Evolutionary conservation across 2,329 filamentous ascomycete genomes (phyloP).

Genomic region (Dactylella cylindrospora): DNA sequence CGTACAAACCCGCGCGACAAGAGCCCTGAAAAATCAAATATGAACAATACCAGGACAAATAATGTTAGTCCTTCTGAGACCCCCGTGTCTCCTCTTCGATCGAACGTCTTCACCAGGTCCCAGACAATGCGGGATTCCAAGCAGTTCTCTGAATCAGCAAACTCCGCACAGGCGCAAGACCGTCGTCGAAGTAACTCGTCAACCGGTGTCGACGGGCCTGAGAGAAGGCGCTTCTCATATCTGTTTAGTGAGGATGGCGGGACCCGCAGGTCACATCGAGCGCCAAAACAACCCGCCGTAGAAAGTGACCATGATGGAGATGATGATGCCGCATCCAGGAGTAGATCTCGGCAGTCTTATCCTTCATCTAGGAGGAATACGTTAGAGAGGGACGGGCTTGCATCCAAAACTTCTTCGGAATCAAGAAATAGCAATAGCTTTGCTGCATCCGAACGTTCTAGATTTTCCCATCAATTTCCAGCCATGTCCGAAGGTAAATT

Average conservation of each 20-base stretch:
- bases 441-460: constrained; percentile 14
- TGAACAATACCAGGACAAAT: constrained; percentile 1
- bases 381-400: constrained; percentile 14
- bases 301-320: constrained; percentile 37
- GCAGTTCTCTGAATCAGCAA: constrained; percentile 6
- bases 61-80: constrained; percentile 13
- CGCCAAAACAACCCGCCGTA: constrained; percentile 10
- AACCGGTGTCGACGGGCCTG: constrained; percentile 14
- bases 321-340: constrained; percentile 14
- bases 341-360: constrained; percentile 28
- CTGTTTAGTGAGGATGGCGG: constrained; percentile 37
- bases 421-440: background rate
- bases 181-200: constrained; percentile 26
- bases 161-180: constrained; percentile 8
- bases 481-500: constrained; percentile 22
- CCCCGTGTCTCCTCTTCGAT: constrained; percentile 19
- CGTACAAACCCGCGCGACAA: constrained; percentile 25
- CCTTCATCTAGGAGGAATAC: constrained; percentile 32
- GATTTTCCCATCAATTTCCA: constrained; percentile 12
- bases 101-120: constrained; percentile 10
- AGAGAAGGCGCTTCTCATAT: constrained; percentile 39
- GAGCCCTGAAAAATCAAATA: constrained; percentile 19
- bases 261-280: constrained; percentile 17
- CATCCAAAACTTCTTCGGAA: constrained; percentile 4
- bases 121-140: constrained; percentile 13